Evolutionary conservation across 2,329 filamentous ascomycete genomes (phyloP).

Genomic region (Leptoxyphium fumago): DNA sequence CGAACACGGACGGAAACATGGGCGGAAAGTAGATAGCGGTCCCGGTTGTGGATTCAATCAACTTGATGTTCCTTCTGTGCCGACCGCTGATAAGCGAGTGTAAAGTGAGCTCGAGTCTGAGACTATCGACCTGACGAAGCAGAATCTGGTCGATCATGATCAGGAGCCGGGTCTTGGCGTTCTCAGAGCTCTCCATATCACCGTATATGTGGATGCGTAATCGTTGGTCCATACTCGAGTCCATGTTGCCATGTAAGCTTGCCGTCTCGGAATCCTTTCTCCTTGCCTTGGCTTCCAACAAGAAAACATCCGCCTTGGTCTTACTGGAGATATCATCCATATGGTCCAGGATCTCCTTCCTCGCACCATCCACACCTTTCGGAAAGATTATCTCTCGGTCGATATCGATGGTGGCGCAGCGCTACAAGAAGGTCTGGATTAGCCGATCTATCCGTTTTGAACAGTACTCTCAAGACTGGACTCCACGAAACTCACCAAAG

Average conservation of each 20-base stretch:
- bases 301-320: slow-evolving; percentile 91
- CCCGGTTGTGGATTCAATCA: slow-evolving; percentile 88
- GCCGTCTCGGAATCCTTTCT: slow-evolving; percentile 64
- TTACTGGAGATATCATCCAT: slow-evolving; percentile 75
- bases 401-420: slow-evolving; percentile 84
- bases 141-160: slow-evolving; percentile 95
- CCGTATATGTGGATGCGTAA: slow-evolving; percentile 91
- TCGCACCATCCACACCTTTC: slow-evolving; percentile 38
- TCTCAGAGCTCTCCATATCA: slow-evolving; percentile 86
- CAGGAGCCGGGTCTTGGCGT: slow-evolving; percentile 88
- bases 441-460: slow-evolving; percentile 9
- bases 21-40: slow-evolving; percentile 98
- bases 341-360: slow-evolving; percentile 64
- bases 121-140: slow-evolving; percentile 58
- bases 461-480: neutral
- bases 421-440: slow-evolving; percentile 37
- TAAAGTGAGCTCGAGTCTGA: slow-evolving; percentile 71
- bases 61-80: slow-evolving; percentile 91
- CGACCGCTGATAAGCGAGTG: slow-evolving; percentile 89
- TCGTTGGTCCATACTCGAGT: slow-evolving; percentile 71
- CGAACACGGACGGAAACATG: slow-evolving; percentile 80
- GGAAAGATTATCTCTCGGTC: slow-evolving; percentile 80
- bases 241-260: slow-evolving; percentile 60
- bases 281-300: slow-evolving; percentile 64
- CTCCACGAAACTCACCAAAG: slow-evolving; percentile 52